phyloP scores from a whole-genome alignment of 169 alveolate species.

The Perkinsus chesapeaki region DNA sequence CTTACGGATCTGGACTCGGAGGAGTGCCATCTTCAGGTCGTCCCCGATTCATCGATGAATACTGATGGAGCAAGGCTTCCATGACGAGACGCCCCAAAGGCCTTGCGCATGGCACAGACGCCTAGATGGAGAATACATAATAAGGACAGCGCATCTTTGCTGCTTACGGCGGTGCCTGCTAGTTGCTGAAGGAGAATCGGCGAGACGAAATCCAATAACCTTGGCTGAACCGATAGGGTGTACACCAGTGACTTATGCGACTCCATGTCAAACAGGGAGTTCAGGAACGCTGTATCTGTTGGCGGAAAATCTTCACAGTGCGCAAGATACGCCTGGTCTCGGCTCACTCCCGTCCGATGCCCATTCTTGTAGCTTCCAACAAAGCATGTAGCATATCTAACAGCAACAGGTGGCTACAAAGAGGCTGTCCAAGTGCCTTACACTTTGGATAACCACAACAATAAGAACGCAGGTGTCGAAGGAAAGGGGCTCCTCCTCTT shows the following conservation, averaged over 20 bases:
- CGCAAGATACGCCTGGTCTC: not conserved
- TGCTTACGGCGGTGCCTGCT: not conserved
- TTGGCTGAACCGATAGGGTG: not conserved
- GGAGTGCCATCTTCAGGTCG: not conserved
- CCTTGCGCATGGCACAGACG: not conserved
- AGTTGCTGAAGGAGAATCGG: not conserved
- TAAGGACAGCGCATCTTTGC: not conserved
- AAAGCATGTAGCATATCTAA: not conserved
- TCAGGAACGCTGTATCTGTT: not conserved
- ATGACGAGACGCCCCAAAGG: not conserved
- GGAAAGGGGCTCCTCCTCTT: not conserved
- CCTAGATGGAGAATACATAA: not conserved
- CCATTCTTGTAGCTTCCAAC: not conserved
- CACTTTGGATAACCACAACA: not conserved
- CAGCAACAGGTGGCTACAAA: not conserved
- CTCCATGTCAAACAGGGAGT: not conserved
- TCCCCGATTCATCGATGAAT: not conserved
- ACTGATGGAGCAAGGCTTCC: not conserved
- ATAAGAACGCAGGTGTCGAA: not conserved
- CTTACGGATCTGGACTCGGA: not conserved
- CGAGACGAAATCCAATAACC: not conserved
- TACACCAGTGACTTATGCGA: not conserved
- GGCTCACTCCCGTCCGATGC: not conserved
- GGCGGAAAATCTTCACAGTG: not conserved
- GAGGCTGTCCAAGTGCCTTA: not conserved